Evolutionary conservation across 1,139 yeast species (phyloP).

Genomic region (Geotrichum klebahnii): DNA sequence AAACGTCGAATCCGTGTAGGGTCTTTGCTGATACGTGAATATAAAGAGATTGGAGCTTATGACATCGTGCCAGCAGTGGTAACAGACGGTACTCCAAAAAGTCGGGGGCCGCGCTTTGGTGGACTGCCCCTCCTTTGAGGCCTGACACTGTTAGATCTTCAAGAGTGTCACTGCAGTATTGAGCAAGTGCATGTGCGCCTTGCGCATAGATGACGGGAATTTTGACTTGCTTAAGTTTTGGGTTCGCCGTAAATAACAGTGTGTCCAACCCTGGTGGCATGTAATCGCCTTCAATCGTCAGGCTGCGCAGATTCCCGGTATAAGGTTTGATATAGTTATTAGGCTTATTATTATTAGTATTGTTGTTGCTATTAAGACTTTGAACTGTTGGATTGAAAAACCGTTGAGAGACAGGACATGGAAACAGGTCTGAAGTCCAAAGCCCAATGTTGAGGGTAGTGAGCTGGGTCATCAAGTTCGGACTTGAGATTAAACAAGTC

Average conservation of each 20-base stretch:
- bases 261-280: constrained; percentile 9
- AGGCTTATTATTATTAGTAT: too few relatives aligned
- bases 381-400: background rate
- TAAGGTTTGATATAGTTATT: background rate
- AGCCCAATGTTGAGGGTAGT: constrained; percentile 8
- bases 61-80: constrained; percentile 8
- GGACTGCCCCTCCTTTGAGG: background rate
- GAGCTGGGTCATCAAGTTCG: constrained; percentile 5
- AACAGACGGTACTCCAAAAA: constrained; percentile 2
- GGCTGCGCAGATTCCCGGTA: constrained; percentile 4
- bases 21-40: constrained; percentile 3
- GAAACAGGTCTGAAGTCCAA: constrained; percentile 8
- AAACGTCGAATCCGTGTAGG: constrained; percentile 4
- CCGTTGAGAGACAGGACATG: background rate
- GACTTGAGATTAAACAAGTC: background rate
- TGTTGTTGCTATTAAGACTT: background rate
- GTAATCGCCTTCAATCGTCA: constrained; percentile 13
- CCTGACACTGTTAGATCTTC: constrained; percentile 4
- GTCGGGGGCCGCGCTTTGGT: constrained; percentile 1
- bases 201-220: constrained; percentile 1
- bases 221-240: background rate
- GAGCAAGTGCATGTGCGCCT: constrained; percentile 9
- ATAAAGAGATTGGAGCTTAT: background rate
- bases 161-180: constrained; percentile 2
- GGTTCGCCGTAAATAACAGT: constrained; percentile 7